Percentiles rank a stretch among this genome's conserved stretches.
Evolutionary conservation across 331 rosid species (phyloP).

Genomic region (Spiraea crenata): DNA sequence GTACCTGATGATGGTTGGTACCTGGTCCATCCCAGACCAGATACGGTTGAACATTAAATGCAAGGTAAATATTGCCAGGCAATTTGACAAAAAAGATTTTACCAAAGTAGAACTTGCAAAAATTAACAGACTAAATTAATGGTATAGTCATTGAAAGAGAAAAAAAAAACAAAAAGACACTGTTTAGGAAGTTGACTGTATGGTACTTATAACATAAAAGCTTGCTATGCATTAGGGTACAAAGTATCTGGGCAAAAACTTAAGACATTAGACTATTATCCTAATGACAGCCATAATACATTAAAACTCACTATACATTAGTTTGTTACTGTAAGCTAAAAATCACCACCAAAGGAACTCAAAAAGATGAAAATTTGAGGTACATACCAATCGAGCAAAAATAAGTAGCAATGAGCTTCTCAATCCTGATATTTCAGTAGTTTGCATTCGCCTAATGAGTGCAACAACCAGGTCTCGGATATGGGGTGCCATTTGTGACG

Average conservation of each 20-base stretch:
- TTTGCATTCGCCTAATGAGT: slow-evolving; percentile 81
- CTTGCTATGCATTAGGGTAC: background rate
- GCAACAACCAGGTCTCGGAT: slow-evolving; percentile 81
- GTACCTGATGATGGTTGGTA: too few species aligned
- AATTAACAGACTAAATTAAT: background rate
- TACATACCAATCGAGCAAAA: slow-evolving; percentile 82
- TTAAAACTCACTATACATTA: background rate
- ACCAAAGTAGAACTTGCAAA: background rate
- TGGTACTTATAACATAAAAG: background rate
- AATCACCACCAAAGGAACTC: background rate
- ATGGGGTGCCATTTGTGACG: slow-evolving; percentile 81
- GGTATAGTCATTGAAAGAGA: background rate
- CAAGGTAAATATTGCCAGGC: slow-evolving; percentile 7
- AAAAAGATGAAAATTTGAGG: slow-evolving; percentile 1
- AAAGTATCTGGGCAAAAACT: background rate
- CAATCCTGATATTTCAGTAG: slow-evolving; percentile 69
- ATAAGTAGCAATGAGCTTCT: slow-evolving; percentile 78
- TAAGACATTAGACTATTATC: background rate
- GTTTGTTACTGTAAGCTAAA: too few species aligned
- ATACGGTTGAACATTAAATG: slow-evolving; percentile 6
- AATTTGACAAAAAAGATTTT: background rate
- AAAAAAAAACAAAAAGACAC: too few species aligned
- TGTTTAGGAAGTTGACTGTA: background rate
- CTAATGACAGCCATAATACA: background rate
- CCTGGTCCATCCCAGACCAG: slow-evolving; percentile 22